A percentile compares a stretch with the other conserved stretches of the same genome.
These are phyloP conservation scores for Penicillium sp. DNA, from an alignment of 2,329 filamentous ascomycete genomes.

Conservation along the genomic window DNA sequence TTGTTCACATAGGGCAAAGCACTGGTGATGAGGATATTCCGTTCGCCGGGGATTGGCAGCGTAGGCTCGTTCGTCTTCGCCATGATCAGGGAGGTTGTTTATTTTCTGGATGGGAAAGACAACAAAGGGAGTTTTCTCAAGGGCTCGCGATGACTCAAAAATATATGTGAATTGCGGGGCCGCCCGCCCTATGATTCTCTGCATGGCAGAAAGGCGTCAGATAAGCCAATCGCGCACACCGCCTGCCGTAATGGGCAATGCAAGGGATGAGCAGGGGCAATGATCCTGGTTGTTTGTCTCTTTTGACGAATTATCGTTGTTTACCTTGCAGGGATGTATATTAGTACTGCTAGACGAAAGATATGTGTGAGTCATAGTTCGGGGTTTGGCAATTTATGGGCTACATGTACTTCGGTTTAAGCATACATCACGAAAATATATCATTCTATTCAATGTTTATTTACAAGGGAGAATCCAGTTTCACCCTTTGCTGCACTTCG, in stretches of 20 bases:
- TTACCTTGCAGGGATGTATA: not conserved
- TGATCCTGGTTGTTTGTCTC: not conserved
- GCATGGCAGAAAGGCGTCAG: slow-evolving; percentile 8
- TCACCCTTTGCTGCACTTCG: not conserved
- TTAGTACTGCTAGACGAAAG: not conserved
- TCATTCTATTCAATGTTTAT: not conserved
- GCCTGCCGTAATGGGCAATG: not conserved
- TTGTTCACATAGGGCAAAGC: slow-evolving; percentile 84
- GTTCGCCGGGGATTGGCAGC: slow-evolving; percentile 67
- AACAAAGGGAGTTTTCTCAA: not conserved
- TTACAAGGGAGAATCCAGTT: not conserved
- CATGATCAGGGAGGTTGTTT: slow-evolving; percentile 6
- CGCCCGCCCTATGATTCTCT: not conserved
- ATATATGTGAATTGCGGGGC: not conserved
- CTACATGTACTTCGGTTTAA: not conserved
- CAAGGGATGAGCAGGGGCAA: not conserved
- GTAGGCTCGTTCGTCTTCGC: slow-evolving; percentile 35
- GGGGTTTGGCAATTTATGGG: not conserved
- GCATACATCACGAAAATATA: not conserved
- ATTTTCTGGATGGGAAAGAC: not conserved
- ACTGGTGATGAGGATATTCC: slow-evolving; percentile 85
- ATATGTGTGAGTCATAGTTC: not conserved
- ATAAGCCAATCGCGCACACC: not conserved
- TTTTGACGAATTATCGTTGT: not conserved
- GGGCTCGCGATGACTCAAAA: not conserved